These are phyloP conservation scores for Plectosphaerella plurivora DNA, from an alignment of 2,329 filamentous ascomycete genomes.

Conservation along the genomic window DNA sequence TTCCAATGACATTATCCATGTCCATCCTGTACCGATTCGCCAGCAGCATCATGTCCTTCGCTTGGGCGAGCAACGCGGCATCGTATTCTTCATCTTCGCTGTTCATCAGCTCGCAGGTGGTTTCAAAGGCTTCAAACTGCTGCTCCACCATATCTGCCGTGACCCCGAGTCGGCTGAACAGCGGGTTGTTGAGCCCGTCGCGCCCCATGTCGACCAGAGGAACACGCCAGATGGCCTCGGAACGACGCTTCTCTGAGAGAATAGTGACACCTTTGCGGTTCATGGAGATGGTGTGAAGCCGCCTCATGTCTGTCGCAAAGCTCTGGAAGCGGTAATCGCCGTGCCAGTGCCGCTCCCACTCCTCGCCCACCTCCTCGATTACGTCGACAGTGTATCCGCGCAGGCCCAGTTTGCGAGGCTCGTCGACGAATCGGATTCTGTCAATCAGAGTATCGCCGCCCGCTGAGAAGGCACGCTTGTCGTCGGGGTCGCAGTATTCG, in stretches of 20 bases:
- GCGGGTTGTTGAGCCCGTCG: not conserved
- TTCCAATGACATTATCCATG: constrained; percentile 5
- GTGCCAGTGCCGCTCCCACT: not conserved
- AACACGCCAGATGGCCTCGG: constrained; percentile 9
- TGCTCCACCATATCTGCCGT: not conserved
- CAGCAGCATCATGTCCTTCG: not conserved
- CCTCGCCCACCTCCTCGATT: constrained; percentile 6
- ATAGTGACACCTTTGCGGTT: no score
- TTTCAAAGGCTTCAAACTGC: not conserved
- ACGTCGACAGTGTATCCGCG: constrained; percentile 6
- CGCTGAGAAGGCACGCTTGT: not conserved
- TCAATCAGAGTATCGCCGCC: constrained; percentile 2
- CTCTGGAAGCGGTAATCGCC: not conserved
- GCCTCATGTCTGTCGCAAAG: not conserved
- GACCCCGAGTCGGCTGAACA: no score
- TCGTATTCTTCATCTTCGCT: not conserved
- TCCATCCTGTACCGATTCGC: not conserved
- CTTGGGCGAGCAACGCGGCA: not conserved
- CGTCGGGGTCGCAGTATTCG: not conserved
- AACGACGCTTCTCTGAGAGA: not conserved
- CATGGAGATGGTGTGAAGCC: constrained; percentile 1
- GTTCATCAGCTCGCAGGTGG: not conserved
- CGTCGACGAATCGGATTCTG: not conserved
- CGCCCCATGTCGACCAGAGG: constrained; percentile 4
- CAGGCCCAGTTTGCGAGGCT: constrained; percentile 4